Evolutionary conservation across 129 eudicot genomes (phyloP).

Genomic region (Smallanthus sonchifolius): DNA sequence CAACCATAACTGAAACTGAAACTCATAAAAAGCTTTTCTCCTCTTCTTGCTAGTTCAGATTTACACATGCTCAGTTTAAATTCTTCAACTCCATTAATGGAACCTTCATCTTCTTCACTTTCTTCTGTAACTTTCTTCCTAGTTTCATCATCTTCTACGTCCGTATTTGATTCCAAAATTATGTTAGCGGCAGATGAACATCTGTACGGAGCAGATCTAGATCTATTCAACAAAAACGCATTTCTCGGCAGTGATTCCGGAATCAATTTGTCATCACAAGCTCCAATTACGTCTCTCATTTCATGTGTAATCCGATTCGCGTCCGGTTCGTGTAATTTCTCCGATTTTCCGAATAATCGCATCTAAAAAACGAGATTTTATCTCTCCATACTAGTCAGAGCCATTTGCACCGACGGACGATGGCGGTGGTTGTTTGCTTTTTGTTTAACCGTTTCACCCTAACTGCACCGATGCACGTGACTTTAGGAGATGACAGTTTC

Average conservation of each 20-base stretch:
- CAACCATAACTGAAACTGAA: no score
- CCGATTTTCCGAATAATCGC: conserved; percentile 32
- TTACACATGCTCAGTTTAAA: conserved; percentile 50
- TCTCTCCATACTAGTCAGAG: conserved; percentile 22
- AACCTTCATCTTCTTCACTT: not conserved
- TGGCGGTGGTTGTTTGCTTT: conserved; percentile 7
- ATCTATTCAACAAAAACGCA: conserved; percentile 63
- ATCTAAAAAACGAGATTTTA: conserved; percentile 27
- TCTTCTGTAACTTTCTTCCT: not conserved
- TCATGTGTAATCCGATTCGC: conserved; percentile 13
- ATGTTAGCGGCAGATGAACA: conserved; percentile 35
- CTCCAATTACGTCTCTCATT: not conserved
- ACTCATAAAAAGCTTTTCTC: not conserved
- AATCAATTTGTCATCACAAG: not conserved
- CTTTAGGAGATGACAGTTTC: not conserved
- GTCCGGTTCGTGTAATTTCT: conserved; percentile 16
- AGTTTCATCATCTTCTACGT: conserved; percentile 6
- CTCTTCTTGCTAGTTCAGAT: conserved; percentile 43
- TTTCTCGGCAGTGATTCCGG: conserved; percentile 48
- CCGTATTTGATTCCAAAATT: conserved; percentile 39
- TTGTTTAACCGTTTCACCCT: not conserved
- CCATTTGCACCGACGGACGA: conserved; percentile 15
- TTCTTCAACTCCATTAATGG: conserved; percentile 19
- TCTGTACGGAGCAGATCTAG: conserved; percentile 74
- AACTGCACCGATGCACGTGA: not conserved